Evolutionary conservation across 306 rosid genomes (phyloP).

Genomic region (Trifolium subterraneum): DNA sequence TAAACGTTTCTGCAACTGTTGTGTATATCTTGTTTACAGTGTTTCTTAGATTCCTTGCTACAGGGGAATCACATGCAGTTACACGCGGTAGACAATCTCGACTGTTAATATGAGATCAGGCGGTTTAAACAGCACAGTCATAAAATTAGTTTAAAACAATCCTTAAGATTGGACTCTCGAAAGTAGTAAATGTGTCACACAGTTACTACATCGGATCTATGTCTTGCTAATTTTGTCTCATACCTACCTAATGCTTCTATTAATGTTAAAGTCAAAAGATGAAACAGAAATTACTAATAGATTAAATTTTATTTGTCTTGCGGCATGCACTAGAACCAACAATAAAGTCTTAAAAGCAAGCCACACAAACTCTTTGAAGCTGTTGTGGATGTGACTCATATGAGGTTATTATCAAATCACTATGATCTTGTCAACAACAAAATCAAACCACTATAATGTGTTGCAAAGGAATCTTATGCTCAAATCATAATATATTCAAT

Average conservation of each 20-base stretch:
- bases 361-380: constrained; percentile 1
- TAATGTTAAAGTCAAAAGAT: neutral
- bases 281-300: neutral
- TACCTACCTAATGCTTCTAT: neutral
- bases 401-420: constrained; percentile 19
- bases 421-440: neutral
- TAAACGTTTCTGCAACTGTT: neutral
- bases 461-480: constrained; percentile 1
- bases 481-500: neutral
- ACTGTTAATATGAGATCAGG: neutral
- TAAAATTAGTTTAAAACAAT: no score
- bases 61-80: neutral
- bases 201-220: no score
- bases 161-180: no score
- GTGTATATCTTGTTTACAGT: neutral
- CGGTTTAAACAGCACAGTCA: neutral
- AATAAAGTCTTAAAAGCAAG: neutral
- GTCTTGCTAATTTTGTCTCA: no score
- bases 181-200: no score
- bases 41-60: neutral
- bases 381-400: constrained; percentile 23
- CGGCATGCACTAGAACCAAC: neutral
- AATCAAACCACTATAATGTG: neutral
- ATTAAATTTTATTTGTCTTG: neutral
- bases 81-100: neutral